Evolutionary conservation across 164 flowering plant genomes (phyloP), one percentile per base, ranked within the genome.

Genomic region (Echeveria elegans): DNA sequence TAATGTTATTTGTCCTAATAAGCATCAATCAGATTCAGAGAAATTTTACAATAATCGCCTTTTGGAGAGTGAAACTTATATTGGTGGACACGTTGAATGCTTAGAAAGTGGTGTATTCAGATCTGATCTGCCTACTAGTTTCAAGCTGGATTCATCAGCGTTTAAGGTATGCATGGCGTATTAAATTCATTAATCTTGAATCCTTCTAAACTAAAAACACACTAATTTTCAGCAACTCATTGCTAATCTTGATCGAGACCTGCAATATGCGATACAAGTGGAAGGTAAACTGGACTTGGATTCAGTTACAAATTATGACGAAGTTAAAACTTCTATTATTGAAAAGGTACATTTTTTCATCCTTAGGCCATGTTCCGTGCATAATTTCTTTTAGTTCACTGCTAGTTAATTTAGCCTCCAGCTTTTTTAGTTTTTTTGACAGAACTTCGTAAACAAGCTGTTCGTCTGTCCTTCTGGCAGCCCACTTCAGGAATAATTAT

Each of bases 81-180:
- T 95, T 16, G 99, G 99, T 73, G 99, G 99, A 31, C 99, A 95
- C 78, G 99, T 95, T 71, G 99, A 95, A 68, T 95, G 99, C 81
- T 92, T 95, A 61, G 99, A 95, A 84, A 92, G 96, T 83, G 99
- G 99, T 58, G 99, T 95, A 72, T 95, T 95, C 78, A 86, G 99
- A 82, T 95, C 99, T 79, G 99, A 95, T 72, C 81, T 95, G 70
- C 91, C 96, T 1, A 85, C 92, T 45, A 81, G 81, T 75, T 95
- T 95, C 78, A 90, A 83, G 80, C 94, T 95, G 66, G 97, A 90
- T 77, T 86, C 96, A 70, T 79, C 92, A 68, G 96, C 90, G n/a
- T 95, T 80, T 76, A 84, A 87, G 86, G 99, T 89, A 71, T 76
- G 43, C 67, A 64, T 15, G 59, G 19, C 38, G 15, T 45, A 61